phyloP scores from a whole-genome alignment of 2,329 filamentous ascomycete species.

The Ceratocystis colombiana region DNA sequence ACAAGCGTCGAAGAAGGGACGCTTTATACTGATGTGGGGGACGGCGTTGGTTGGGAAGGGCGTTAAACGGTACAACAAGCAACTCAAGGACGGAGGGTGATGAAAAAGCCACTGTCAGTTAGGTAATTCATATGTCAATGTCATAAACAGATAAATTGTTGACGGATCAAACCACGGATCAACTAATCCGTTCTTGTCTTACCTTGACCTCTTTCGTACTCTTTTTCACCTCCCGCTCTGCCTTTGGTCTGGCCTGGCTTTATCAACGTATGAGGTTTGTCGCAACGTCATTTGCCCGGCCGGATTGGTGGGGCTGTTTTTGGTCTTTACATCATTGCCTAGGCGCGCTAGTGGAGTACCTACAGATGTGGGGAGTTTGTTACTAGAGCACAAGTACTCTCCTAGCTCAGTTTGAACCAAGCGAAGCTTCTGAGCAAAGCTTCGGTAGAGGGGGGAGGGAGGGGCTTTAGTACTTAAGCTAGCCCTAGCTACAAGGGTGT shows the following conservation, averaged over 20 bases:
- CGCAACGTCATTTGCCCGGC: conserved; percentile 1
- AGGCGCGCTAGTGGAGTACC: neutral
- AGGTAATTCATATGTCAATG: neutral
- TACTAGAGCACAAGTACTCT: neutral
- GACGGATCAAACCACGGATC: neutral
- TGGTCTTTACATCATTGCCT: neutral
- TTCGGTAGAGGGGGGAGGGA: neutral
- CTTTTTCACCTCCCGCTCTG: neutral
- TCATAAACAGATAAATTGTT: neutral
- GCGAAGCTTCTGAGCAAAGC: neutral
- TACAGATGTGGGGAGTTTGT: neutral
- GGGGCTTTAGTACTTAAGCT: neutral
- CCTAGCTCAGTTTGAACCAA: neutral
- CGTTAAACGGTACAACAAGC: neutral
- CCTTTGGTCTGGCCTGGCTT: neutral
- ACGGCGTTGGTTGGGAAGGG: neutral
- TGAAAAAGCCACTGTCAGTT: neutral
- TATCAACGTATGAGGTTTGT: neutral
- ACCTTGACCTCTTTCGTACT: neutral
- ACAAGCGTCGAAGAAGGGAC: no score
- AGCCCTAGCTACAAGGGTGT: neutral
- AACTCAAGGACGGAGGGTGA: neutral
- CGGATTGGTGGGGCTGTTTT: neutral
- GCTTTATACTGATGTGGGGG: neutral
- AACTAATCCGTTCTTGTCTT: neutral